Base-by-base conservation (phyloP, 2,329 filamentous ascomycete species). In the Ophioceras dolichostomum region DNA sequence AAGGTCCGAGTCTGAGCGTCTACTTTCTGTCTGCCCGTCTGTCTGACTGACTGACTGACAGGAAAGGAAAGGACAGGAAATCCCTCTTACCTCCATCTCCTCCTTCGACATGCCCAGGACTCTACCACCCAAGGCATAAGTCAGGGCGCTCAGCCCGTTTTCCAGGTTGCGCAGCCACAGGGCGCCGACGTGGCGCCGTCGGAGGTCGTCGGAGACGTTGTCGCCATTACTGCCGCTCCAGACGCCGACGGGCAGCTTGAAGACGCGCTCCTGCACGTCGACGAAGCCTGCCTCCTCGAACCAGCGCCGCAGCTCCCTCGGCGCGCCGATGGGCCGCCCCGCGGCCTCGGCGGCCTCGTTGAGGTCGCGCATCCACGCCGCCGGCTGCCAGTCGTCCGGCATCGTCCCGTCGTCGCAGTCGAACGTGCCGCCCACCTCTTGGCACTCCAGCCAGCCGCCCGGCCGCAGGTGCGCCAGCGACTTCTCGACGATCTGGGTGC, bases 371-470 rank as follows among this genome's bases (percentile, higher is more conserved):
- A 39, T 32, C 52, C 51, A 54, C 10, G 17, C 31, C 13, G 36
- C 22, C 18, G 47, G 43, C 7, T 41, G 36, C 18, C 39, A 42
- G 33, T 45, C 40, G 5, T 34, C 16, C 0, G 46, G 12, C 32
- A 54, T 43, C 20, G 47, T 48, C 28, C 43, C 47, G 43, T 52
- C 52, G 41, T 56, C 51, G 41, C 47, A 49, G 27, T 26, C 14
- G 5, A 47, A 32, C 4, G 32, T 3, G n/a, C 33, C 41, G 10
- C 44, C 61, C 55, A 45, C 61, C 45, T 74, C 70, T 44, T 73
- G 68, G 3, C 64, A 66, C 48, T 75, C 70, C 32, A 73, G 59
- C 58, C 65, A 75, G 31, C 70, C 69, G 22, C 69, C 70, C 0
- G 69, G 69, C 10, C 54, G 52, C 1, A 74, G 55, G 28, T 61